phyloP scores from a whole-genome alignment of 306 rosid genomes.

The Casuarina glauca region DNA sequence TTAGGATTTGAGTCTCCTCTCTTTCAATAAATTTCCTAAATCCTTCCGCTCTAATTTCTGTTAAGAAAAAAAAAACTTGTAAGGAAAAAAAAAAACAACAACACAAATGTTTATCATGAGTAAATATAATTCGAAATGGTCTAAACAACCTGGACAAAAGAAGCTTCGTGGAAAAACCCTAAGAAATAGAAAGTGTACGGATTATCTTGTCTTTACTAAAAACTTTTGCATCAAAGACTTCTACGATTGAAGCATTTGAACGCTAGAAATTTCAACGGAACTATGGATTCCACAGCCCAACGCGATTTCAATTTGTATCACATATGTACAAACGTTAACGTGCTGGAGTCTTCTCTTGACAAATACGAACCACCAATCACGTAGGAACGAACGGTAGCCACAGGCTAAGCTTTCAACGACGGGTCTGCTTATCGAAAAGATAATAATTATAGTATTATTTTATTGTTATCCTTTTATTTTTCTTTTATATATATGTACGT shows the following conservation, averaged over 20 bases:
- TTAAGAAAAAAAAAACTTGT: too few relatives aligned
- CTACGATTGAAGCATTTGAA: too few relatives aligned
- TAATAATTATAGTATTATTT: too few relatives aligned
- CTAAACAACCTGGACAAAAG: neutral
- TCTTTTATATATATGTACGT: too few relatives aligned
- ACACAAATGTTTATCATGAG: too few relatives aligned
- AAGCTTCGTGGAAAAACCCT: conserved; percentile 15
- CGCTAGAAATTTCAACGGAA: too few relatives aligned
- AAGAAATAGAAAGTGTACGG: neutral
- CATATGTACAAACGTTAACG: neutral
- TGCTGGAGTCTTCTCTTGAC: neutral
- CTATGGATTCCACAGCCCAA: neutral
- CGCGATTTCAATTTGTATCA: neutral
- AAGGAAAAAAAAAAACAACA: too few relatives aligned
- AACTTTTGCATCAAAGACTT: neutral
- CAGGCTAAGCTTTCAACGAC: neutral
- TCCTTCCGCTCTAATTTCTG: too few relatives aligned
- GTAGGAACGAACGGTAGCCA: neutral
- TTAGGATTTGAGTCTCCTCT: too few relatives aligned
- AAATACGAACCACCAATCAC: neutral
- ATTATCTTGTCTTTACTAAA: neutral
- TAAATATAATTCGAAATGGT: neutral
- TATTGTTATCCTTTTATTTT: too few relatives aligned
- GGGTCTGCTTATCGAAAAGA: neutral
- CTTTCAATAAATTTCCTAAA: too few relatives aligned